phyloP scores from a whole-genome alignment of 139 green algal genomes.

The Haematococcus sp. region DNA sequence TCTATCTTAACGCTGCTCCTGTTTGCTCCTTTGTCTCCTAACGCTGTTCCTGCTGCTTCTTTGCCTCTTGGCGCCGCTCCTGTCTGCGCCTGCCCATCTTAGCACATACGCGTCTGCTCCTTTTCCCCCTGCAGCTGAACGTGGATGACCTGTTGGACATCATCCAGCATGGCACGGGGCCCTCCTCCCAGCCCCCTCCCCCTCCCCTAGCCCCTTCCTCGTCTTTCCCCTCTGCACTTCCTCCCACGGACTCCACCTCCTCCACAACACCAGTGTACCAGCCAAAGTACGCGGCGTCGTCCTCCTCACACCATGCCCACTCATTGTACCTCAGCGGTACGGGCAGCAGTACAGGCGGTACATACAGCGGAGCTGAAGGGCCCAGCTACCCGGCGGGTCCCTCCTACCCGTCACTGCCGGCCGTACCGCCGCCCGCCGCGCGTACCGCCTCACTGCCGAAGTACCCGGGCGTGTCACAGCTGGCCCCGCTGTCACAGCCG shows the following conservation, averaged over 20 bases:
- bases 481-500: slow-evolving; percentile 1
- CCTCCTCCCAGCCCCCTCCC: neutral
- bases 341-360: neutral
- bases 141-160: slow-evolving; percentile 43
- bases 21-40: no score
- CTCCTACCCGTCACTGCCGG: no score
- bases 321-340: slow-evolving; percentile 34
- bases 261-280: slow-evolving; percentile 5
- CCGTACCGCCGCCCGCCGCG: no score
- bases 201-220: no score
- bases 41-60: no score
- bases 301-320: slow-evolving; percentile 40
- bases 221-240: no score
- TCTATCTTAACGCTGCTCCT: no score
- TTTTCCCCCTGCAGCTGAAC: neutral
- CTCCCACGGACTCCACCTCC: no score
- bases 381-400: slow-evolving; percentile 37
- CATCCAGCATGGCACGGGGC: slow-evolving; percentile 11
- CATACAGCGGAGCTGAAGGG: neutral
- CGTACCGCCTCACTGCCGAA: neutral
- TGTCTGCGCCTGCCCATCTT: no score
- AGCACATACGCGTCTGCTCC: no score
- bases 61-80: no score
- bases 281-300: slow-evolving; percentile 12
- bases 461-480: slow-evolving; percentile 10